phyloP scores from a whole-genome alignment of 768 basidiomycete species.

The Russula abietina region DNA sequence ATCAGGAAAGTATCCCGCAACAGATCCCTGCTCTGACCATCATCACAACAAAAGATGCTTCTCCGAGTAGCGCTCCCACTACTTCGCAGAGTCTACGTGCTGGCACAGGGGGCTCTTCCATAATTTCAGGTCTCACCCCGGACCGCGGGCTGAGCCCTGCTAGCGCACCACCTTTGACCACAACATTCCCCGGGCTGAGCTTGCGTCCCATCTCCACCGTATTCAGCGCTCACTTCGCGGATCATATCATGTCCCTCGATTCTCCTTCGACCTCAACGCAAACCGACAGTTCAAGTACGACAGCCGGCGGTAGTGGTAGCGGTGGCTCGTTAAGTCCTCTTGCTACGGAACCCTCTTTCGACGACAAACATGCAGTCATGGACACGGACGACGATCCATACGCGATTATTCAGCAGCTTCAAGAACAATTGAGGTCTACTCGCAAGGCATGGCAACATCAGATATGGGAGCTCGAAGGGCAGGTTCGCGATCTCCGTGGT shows the following conservation, averaged over 20 bases:
- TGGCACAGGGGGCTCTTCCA: background rate
- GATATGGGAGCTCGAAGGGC: constrained; percentile 69
- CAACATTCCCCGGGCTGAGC: constrained; percentile 60
- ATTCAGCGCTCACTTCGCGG: constrained; percentile 65
- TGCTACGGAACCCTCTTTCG: constrained; percentile 27
- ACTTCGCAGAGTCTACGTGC: background rate
- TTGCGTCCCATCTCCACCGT: constrained; percentile 70
- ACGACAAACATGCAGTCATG: constrained; percentile 31
- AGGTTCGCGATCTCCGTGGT: constrained; percentile 62
- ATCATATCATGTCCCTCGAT: constrained; percentile 32
- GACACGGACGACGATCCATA: constrained; percentile 38
- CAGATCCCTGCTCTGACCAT: constrained; percentile 13
- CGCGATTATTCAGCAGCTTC: constrained; percentile 46
- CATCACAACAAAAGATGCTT: constrained; percentile 3
- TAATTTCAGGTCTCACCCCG: constrained; percentile 21
- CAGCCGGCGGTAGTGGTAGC: constrained; percentile 25
- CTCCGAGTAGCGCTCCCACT: background rate
- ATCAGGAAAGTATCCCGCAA: background rate
- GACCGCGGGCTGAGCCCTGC: constrained; percentile 30
- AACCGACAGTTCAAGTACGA: constrained; percentile 46
- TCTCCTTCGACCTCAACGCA: constrained; percentile 37
- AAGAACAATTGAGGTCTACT: constrained; percentile 52
- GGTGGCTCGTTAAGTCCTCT: constrained; percentile 32
- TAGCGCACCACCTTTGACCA: constrained; percentile 60
- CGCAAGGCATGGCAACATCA: constrained; percentile 66